These are phyloP conservation scores for Saccharomyces pastorianus DNA, from an alignment of 1,139 yeast species.

Conservation along the genomic window DNA sequence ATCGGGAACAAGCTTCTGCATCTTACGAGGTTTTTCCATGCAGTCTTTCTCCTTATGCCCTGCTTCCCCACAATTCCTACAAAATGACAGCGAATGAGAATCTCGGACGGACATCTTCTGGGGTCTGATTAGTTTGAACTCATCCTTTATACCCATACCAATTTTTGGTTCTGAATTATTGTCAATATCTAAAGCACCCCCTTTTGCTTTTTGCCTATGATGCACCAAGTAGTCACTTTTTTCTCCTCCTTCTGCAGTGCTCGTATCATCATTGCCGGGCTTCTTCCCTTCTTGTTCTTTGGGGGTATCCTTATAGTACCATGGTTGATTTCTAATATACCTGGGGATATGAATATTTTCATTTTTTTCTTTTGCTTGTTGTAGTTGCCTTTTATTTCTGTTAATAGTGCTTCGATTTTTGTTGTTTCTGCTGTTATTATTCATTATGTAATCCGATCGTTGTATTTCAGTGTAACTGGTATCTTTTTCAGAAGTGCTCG, in stretches of 20 bases:
- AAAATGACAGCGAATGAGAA: conserved; percentile 5
- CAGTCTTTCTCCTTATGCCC: conserved; percentile 25
- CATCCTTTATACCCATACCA: conserved; percentile 27
- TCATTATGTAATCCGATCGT: background rate
- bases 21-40: conserved; percentile 24
- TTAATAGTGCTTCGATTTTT: background rate
- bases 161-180: conserved; percentile 26
- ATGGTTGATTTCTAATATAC: conserved; percentile 29
- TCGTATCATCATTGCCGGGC: background rate
- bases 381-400: background rate
- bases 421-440: background rate
- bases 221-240: conserved; percentile 25
- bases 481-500: background rate
- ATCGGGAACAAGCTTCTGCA: background rate
- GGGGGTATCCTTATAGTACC: conserved; percentile 22
- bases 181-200: conserved; percentile 21
- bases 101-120: background rate
- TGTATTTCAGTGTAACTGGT: background rate
- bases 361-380: conserved; percentile 3
- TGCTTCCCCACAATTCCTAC: conserved; percentile 24
- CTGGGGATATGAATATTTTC: conserved; percentile 29
- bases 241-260: conserved; percentile 4
- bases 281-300: background rate
- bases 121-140: conserved; percentile 8
- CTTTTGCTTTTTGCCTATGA: conserved; percentile 23